These are phyloP conservation scores for Aspergillus unguis DNA, from an alignment of 2,329 filamentous ascomycete species.

Conservation along the genomic window DNA sequence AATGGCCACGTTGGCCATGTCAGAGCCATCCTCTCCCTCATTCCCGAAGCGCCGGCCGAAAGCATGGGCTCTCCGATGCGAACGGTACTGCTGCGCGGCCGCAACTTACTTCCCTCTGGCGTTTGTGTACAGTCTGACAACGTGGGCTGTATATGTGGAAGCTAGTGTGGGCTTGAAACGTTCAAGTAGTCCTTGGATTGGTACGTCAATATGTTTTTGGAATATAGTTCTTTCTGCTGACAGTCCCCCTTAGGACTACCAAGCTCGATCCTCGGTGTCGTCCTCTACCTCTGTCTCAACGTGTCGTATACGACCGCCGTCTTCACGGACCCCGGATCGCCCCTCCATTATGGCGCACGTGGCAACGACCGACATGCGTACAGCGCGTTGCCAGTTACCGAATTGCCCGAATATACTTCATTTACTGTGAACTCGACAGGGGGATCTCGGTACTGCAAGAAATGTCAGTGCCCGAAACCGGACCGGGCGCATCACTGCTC, in stretches of 20 bases:
- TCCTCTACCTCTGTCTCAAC: slow-evolving; percentile 75
- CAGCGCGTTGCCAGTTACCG: slow-evolving; percentile 73
- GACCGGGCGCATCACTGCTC: slow-evolving; percentile 97
- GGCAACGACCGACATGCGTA: slow-evolving; percentile 52
- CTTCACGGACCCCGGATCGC: slow-evolving; percentile 81
- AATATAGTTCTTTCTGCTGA: not conserved
- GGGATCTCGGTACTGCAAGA: slow-evolving; percentile 88
- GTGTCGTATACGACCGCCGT: slow-evolving; percentile 90
- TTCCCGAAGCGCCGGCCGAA: slow-evolving; percentile 42
- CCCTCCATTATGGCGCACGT: slow-evolving; percentile 37
- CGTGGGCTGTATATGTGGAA: slow-evolving; percentile 90
- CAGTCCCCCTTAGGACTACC: slow-evolving; percentile 31
- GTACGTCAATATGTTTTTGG: slow-evolving; percentile 23
- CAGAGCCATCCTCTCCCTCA: slow-evolving; percentile 39
- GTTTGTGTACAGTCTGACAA: slow-evolving; percentile 87
- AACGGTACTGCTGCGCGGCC: slow-evolving; percentile 78
- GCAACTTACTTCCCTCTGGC: slow-evolving; percentile 79
- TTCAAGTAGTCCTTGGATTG: slow-evolving; percentile 47
- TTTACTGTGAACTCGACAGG: slow-evolving; percentile 93
- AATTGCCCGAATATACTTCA: slow-evolving; percentile 61
- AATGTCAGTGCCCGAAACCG: slow-evolving; percentile 90
- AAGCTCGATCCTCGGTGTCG: slow-evolving; percentile 61
- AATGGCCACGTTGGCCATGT: slow-evolving; percentile 40
- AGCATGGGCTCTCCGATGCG: slow-evolving; percentile 52
- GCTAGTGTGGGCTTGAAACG: slow-evolving; percentile 65